These are phyloP conservation scores for Gossypium arboreum DNA, from an alignment of 345 rosid genomes.

Conservation along the genomic window DNA sequence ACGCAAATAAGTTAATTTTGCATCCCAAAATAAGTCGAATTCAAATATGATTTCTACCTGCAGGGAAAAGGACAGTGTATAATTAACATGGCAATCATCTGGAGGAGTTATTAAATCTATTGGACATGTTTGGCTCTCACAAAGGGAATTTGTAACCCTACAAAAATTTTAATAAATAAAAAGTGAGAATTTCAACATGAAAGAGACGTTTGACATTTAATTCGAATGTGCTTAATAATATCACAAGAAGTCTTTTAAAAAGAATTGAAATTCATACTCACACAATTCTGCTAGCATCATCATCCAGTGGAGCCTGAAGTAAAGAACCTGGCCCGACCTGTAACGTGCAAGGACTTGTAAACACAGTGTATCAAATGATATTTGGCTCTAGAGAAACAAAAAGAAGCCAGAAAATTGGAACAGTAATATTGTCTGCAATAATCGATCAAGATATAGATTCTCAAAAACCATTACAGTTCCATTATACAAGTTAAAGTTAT, in stretches of 20 bases:
- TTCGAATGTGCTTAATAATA: not conserved
- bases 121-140: slow-evolving; percentile 80
- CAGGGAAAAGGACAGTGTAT: slow-evolving; percentile 83
- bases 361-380: slow-evolving; percentile 17
- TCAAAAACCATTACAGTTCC: not conserved
- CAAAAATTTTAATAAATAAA: slow-evolving; percentile 6
- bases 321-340: slow-evolving; percentile 91
- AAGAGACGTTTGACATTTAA: slow-evolving; percentile 11
- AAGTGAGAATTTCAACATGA: slow-evolving; percentile 5
- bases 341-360: slow-evolving; percentile 14
- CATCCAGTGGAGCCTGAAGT: slow-evolving; percentile 83
- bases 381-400: slow-evolving; percentile 13
- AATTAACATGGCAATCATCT: slow-evolving; percentile 98
- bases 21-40: slow-evolving; percentile 23
- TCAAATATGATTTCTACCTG: slow-evolving; percentile 50
- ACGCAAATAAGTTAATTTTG: not conserved
- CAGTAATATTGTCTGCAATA: not conserved
- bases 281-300: slow-evolving; percentile 69
- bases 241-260: slow-evolving; percentile 13
- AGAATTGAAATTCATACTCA: slow-evolving; percentile 51
- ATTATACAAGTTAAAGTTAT: not conserved
- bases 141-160: slow-evolving; percentile 75
- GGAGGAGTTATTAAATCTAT: slow-evolving; percentile 88
- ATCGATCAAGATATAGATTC: not conserved
- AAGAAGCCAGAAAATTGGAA: not conserved